A percentile compares a stretch with the other conserved stretches of the same genome.
Evolutionary conservation across 192 early-diverging fungal species (phyloP).

Genomic region (Paraglomus brasilianum): DNA sequence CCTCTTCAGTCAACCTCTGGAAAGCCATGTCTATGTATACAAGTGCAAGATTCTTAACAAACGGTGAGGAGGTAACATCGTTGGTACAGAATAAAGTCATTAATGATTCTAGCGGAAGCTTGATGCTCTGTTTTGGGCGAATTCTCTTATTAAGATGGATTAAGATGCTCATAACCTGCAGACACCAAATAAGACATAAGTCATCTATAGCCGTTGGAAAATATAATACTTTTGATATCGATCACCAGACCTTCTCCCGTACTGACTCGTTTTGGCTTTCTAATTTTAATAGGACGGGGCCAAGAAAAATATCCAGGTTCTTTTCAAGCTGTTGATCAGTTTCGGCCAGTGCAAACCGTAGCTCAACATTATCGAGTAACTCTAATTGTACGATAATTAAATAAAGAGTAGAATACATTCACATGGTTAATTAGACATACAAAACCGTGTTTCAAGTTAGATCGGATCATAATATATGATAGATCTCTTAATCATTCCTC

Average conservation of each 20-base stretch:
- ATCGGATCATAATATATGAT: too few species aligned
- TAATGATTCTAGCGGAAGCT: slow-evolving; percentile 63
- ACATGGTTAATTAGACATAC: too few species aligned
- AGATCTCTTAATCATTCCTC: too few species aligned
- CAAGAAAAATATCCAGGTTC: slow-evolving; percentile 59
- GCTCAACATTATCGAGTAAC: slow-evolving; percentile 71
- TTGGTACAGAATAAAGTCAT: slow-evolving; percentile 56
- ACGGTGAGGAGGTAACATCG: slow-evolving; percentile 34
- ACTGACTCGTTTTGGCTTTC: slow-evolving; percentile 45
- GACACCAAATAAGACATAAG: too few species aligned
- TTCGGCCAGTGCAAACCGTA: slow-evolving; percentile 71
- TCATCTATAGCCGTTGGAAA: slow-evolving; percentile 10
- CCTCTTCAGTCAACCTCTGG: slow-evolving; percentile 45
- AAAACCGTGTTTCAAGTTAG: too few species aligned
- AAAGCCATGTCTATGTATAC: slow-evolving; percentile 87
- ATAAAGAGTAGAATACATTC: too few species aligned
- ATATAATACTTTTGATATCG: background rate
- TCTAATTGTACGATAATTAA: slow-evolving; percentile 29
- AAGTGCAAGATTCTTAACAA: slow-evolving; percentile 77
- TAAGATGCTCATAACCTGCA: slow-evolving; percentile 71
- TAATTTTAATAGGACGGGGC: slow-evolving; percentile 70
- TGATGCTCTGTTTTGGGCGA: slow-evolving; percentile 57
- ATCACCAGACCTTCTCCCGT: slow-evolving; percentile 43
- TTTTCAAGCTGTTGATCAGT: slow-evolving; percentile 65
- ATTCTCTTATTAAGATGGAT: slow-evolving; percentile 85